phyloP scores from a whole-genome alignment of 768 basidiomycete species.

The Macrolepiota fuliginosa region DNA sequence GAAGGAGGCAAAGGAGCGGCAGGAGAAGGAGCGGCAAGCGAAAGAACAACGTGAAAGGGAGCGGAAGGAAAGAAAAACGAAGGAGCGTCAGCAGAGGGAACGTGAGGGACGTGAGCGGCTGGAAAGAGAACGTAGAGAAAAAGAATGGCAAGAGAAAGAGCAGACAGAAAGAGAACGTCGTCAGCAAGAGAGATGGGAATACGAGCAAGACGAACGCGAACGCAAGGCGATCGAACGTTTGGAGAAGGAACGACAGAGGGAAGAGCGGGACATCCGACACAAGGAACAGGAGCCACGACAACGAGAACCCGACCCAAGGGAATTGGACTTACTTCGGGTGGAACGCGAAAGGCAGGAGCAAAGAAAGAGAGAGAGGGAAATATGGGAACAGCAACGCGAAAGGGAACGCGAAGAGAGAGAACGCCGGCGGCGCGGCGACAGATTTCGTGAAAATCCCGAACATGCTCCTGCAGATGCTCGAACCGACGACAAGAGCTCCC shows the following conservation, averaged over 20 bases:
- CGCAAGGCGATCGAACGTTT: slow-evolving; percentile 14
- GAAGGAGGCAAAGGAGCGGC: slow-evolving; percentile 14
- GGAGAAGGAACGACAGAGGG: slow-evolving; percentile 15
- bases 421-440: slow-evolving; percentile 4
- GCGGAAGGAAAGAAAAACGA: slow-evolving; percentile 16
- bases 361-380: slow-evolving; percentile 11
- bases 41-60: slow-evolving; percentile 19
- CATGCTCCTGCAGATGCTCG: neutral
- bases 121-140: slow-evolving; percentile 14
- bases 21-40: slow-evolving; percentile 13
- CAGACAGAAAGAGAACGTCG: slow-evolving; percentile 15
- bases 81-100: slow-evolving; percentile 17
- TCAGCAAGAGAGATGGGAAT: slow-evolving; percentile 12
- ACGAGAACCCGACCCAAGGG: slow-evolving; percentile 1
- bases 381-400: slow-evolving; percentile 9
- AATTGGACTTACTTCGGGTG: slow-evolving; percentile 10
- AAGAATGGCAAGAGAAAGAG: slow-evolving; percentile 16
- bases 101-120: slow-evolving; percentile 18
- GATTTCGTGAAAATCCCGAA: slow-evolving; percentile 1
- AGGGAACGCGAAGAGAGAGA: slow-evolving; percentile 14
- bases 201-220: slow-evolving; percentile 14
- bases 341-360: slow-evolving; percentile 14
- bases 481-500: neutral
- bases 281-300: slow-evolving; percentile 14
- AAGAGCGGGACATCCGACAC: slow-evolving; percentile 14